A percentile compares a stretch with the other conserved stretches of the same genome.
These are phyloP conservation scores for Myriosclerotinia curreyana DNA, from an alignment of 2,329 filamentous ascomycete species.

Conservation along the genomic window DNA sequence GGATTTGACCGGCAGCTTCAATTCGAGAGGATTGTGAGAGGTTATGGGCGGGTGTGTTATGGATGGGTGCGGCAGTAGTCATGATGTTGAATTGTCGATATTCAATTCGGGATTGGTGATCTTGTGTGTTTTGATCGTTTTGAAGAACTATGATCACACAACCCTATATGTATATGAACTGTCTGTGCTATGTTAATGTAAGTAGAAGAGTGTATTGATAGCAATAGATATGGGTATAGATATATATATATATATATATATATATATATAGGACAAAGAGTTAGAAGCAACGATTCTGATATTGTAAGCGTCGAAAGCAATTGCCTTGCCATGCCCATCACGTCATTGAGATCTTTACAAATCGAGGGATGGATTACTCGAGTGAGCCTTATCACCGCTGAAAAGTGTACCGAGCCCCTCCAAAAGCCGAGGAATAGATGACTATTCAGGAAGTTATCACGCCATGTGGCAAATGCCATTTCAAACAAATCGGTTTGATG, in stretches of 20 bases:
- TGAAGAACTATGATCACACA: not conserved
- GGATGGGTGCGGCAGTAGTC: constrained; percentile 42
- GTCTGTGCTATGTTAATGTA: not conserved
- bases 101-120: constrained; percentile 1
- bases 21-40: constrained; percentile 35
- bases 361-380: constrained; percentile 12
- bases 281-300: not conserved
- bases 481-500: not conserved
- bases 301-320: not conserved
- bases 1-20: constrained; percentile 29
- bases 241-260: too few relatives aligned
- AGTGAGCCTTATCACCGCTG: not conserved
- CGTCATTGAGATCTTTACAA: constrained; percentile 23
- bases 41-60: constrained; percentile 45
- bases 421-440: constrained; percentile 12
- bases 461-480: constrained; percentile 10
- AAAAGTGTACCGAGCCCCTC: not conserved
- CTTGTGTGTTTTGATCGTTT: constrained; percentile 1
- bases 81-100: constrained; percentile 37
- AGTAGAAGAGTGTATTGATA: not conserved
- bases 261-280: not conserved
- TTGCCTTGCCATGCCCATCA: not conserved
- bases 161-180: not conserved
- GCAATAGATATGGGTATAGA: not conserved
- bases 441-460: not conserved